Evolutionary conservation across 257 asterid genomes (phyloP).

Genomic region (Rubia yunnanensis): DNA sequence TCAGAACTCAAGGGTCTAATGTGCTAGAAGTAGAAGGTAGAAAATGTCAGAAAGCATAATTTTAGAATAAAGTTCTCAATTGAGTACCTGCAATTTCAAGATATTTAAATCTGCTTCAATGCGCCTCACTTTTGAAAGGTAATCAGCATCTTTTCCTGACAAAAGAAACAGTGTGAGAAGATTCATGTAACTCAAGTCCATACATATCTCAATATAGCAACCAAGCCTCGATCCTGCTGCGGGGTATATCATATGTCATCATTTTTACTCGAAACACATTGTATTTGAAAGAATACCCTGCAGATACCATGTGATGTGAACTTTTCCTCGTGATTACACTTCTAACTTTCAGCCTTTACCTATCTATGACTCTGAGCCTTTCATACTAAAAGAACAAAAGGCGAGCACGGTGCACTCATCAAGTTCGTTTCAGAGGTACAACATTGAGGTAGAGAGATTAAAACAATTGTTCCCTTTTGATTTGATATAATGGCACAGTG

Average conservation of each 20-base stretch:
- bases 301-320: not conserved
- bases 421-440: not conserved
- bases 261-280: not conserved
- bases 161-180: not conserved
- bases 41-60: not conserved
- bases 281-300: not conserved
- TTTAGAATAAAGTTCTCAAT: not conserved
- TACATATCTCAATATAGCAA: not conserved
- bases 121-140: conserved; percentile 57
- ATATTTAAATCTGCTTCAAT: conserved; percentile 82
- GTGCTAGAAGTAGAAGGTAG: not conserved
- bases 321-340: not conserved
- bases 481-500: not conserved
- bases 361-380: not conserved
- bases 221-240: not conserved
- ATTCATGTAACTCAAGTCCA: not conserved
- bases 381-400: not conserved
- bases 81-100: conserved; percentile 66
- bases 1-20: not conserved
- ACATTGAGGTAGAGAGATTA: not conserved
- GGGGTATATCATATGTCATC: not conserved
- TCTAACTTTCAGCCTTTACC: not conserved
- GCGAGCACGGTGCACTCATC: not conserved
- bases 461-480: not conserved
- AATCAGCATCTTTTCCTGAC: conserved; percentile 55